Evolutionary conservation across 768 basidiomycete genomes (phyloP), one percentile per base, ranked within the genome.

Genomic region (Trametes villosa): DNA sequence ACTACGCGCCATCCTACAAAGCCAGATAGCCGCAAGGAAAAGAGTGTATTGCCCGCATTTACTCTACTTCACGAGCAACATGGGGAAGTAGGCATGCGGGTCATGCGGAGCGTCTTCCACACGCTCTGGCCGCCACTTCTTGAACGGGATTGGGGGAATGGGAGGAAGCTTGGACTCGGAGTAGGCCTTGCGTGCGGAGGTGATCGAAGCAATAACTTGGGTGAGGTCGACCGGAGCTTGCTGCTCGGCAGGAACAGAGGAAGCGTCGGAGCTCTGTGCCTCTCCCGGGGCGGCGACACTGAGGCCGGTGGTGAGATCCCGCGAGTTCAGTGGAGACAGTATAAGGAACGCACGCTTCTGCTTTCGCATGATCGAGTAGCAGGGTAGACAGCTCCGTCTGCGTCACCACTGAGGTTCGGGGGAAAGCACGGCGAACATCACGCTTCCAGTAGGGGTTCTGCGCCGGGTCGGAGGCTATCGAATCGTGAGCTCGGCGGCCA

Each of bases 391-490:
- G 78, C 68, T 95, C 88, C 6, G 83, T 71, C 77, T 98, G 95
- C 5, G 92, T 92, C 59, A 98, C 81, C 20, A 93, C 86, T 3
- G 94, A 95, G 29, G 94, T 86, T 66, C 89, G 92, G n/a, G 95
- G 94, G 75, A 95, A 97, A 34, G 86, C 86, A 52, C 95, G 87
- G 58, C 94, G 87, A 68, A 96, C 91, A 76, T 97, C 95, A 62
- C 95, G 91, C 76, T 96, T 96, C 88, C 90, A 96, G 82, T 98
- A 98, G 57, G 91, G 91, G 74, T 93, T 94, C 78, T 92, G 83
- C 31, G 92, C 92, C 38, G 84, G 84, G 75, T 94, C 92, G 42
- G 92, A 94, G 24, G 91, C 92, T 92, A 64, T 15, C 22, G n/a
- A 4, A 5, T 17, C n/a, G 44, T 44, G n/a, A 38, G 56, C 7